Base-by-base conservation (phyloP, 352 stramenopile species). In the Globisporangium rhizosaccharum region DNA sequence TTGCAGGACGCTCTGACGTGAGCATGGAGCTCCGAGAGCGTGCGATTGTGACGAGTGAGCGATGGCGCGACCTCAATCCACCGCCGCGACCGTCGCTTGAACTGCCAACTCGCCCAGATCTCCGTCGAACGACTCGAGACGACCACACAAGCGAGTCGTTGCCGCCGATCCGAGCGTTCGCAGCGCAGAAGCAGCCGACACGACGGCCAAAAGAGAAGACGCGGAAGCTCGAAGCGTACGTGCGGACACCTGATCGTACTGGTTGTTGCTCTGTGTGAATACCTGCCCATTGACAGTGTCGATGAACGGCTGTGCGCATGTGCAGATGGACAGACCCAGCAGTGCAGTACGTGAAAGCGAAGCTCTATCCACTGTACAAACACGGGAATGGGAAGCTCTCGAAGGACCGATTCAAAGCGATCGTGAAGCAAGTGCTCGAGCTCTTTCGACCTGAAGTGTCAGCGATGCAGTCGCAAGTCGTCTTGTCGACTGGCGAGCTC, bases 301-400 rank as follows among this genome's bases (percentile, higher is more conserved):
- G 8, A 17, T 50, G 44, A 10, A n/a, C 10, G n/a, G 11, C 23
- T 23, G 23, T 23, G 23, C 12, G n/a, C 14, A 49, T 37, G 33
- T 48, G n/a, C 41, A 87, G 73, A 15, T 89, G 76, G 78, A 70
- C 66, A 0, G 57, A 73, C 25, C 61, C 69, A 11, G 80, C 80
- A 10, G 75, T 92, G n/a, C 75, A 84, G 49, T 90, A 92, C 37
- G 80, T 92, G 12, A 94, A 92, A 46, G 65, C 62, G 0, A 92
- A 92, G 59, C 51, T 94, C 23, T 92, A 94, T 56, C 85, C 85
- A 1, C 57, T 88, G 2, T 92, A 92, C 71, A 90, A 90, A 30
- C 66, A 85, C 18, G 72, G 61, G 39, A 68, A 68, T 20, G 75
- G 77, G 2, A 73, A 76, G 17, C 71, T 94, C 52, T 79, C 82